Evolutionary conservation across 2,329 filamentous ascomycete genomes (phyloP), one percentile per base, ranked within the genome.

Genomic region (Pseudogymnoascus sp.): DNA sequence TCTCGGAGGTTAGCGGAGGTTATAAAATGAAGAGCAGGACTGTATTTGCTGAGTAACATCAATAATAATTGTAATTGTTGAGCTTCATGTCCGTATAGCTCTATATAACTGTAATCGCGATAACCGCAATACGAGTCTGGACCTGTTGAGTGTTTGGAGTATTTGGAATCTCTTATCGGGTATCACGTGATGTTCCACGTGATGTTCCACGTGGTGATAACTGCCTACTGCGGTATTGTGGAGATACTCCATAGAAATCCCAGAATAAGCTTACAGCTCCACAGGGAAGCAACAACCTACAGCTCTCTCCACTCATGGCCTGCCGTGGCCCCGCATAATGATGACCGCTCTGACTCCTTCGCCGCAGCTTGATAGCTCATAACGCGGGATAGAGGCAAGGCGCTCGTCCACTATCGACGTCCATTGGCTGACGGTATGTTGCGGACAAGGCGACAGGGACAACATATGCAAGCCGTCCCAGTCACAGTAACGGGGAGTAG

Each of bases 291-390:
- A 33, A 12, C n/a, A 53, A 33, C 20, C 28, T 18, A 53, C 43
- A 50, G 41, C 41, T 47, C 43, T 18, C 43, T 33, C 2, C 4
- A 33, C n/a, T 33, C 28, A 12, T 18, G n/a, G 14, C 20, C 5
- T 12, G 2, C 28, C 22, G 4, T 25, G 7, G 43, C 9, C 15
- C 43, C 28, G 11, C 28, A 50, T 11, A 33, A 33, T 18, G 43
- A 53, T 53, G 43, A 53, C 43, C 28, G n/a, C 43, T 33, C 4
- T 53, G 43, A 53, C 43, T 53, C 43, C 43, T 33, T 33, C 43
- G 28, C 43, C 43, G 43, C 15, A 53, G 43, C 28, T 53, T 53
- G 25, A 33, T 35, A 53, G 47, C n/a, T 18, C 28, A 14, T n/a
- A n/a, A 1, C n/a, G 4, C 30, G 43, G n/a, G n/a, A 18, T 53